phyloP scores from a whole-genome alignment of 345 rosid genomes.

The Nephelium lappaceum region DNA sequence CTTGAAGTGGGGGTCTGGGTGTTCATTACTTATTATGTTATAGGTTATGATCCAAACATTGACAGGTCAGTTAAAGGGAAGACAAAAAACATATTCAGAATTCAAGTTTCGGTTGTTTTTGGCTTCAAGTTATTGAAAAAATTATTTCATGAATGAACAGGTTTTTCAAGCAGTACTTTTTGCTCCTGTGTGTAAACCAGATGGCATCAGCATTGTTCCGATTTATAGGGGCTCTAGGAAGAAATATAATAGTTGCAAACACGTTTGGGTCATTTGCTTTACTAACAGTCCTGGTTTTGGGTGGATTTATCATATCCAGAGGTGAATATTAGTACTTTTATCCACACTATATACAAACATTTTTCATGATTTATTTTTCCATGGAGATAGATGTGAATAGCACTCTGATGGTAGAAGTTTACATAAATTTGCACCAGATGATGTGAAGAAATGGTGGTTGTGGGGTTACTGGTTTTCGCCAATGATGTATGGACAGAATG shows the following conservation, averaged over 20 bases:
- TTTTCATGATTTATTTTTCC: not conserved
- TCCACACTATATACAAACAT: not conserved
- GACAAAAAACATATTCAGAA: not conserved
- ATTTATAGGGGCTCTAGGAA: constrained; percentile 54
- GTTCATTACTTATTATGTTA: constrained; percentile 49
- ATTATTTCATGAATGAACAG: constrained; percentile 32
- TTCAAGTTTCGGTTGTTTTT: not conserved
- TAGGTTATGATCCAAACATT: constrained; percentile 55
- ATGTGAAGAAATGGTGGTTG: constrained; percentile 64
- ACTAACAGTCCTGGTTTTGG: constrained; percentile 49
- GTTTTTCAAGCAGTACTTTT: constrained; percentile 55
- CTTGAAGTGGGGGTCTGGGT: constrained; percentile 70
- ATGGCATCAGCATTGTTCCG: constrained; percentile 68
- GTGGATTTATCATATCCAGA: constrained; percentile 63
- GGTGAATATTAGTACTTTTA: constrained; percentile 27
- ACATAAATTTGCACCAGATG: constrained; percentile 31
- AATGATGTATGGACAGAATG: constrained; percentile 66
- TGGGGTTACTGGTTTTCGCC: constrained; percentile 82
- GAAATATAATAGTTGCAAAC: constrained; percentile 64
- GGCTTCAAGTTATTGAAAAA: constrained; percentile 10
- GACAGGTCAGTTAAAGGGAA: constrained; percentile 37
- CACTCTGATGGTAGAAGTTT: constrained; percentile 20
- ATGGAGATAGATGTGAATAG: not conserved
- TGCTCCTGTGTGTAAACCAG: constrained; percentile 49
- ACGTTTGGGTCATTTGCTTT: constrained; percentile 57